phyloP scores from a whole-genome alignment of 2,329 filamentous ascomycete genomes.

The Drechslera avenae region DNA sequence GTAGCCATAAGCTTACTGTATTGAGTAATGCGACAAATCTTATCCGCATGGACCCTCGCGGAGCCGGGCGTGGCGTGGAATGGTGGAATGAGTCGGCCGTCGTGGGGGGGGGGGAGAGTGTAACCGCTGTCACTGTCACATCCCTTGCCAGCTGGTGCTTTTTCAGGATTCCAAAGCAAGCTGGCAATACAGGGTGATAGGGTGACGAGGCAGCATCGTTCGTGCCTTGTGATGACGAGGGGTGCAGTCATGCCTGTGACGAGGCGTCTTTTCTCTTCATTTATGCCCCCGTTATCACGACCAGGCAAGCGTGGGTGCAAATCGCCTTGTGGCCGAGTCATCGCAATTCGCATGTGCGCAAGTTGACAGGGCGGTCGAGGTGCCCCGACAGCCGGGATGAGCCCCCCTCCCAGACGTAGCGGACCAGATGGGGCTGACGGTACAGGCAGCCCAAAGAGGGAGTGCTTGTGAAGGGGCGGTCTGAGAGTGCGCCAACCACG shows the following conservation, averaged over 20 bases:
- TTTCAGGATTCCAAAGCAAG: conserved; percentile 5
- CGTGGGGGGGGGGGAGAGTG: conserved; percentile 13
- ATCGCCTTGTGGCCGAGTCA: conserved; percentile 33
- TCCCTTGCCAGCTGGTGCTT: conserved; percentile 13
- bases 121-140: conserved; percentile 21
- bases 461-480: conserved; percentile 26
- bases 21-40: conserved; percentile 18
- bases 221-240: conserved; percentile 8
- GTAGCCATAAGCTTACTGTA: conserved; percentile 27
- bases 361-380: conserved; percentile 31
- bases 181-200: conserved; percentile 12
- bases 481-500: conserved; percentile 28
- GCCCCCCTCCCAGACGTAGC: conserved; percentile 22
- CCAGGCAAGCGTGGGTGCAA: too few relatives aligned
- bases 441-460: conserved; percentile 26
- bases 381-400: conserved; percentile 34
- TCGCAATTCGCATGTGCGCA: conserved; percentile 23
- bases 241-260: conserved; percentile 18
- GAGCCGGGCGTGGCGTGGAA: conserved; percentile 22
- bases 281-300: too few relatives aligned
- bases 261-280: conserved; percentile 20
- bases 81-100: too few relatives aligned
- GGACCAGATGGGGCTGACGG: conserved; percentile 29
- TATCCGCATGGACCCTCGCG: conserved; percentile 23
- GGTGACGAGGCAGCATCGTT: conserved; percentile 15